Conservation (phyloP, 108 stramenopile genomes). For the Nitzschia putrida region DNA sequence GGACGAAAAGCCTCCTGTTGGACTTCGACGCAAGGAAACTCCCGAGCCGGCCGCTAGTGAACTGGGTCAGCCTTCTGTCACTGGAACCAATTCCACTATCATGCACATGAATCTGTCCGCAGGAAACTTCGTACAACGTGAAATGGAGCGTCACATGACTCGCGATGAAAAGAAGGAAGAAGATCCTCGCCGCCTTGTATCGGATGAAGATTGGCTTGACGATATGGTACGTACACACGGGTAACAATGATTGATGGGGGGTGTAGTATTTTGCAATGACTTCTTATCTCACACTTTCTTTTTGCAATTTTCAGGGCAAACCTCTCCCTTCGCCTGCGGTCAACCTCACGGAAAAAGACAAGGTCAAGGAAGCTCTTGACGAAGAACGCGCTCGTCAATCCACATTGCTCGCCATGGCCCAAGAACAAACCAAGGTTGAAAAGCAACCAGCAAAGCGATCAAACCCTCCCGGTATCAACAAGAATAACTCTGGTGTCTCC, state of each 20-base stretch:
- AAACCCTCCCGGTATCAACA: constrained; percentile 12
- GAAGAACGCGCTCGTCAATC: constrained; percentile 17
- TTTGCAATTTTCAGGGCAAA: constrained; percentile 12
- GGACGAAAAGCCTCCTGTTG: not conserved
- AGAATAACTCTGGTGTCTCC: constrained; percentile 42
- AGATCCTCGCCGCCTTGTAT: constrained; percentile 9
- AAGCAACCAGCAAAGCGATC: not conserved
- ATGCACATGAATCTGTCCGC: constrained; percentile 20
- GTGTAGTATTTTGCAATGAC: too few relatives aligned
- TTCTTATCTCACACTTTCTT: not conserved
- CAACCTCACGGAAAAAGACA: constrained; percentile 5
- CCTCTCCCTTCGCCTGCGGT: constrained; percentile 8
- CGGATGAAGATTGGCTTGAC: constrained; percentile 43
- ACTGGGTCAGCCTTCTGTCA: constrained; percentile 3
- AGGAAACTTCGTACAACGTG: constrained; percentile 12
- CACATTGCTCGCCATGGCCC: constrained; percentile 12
- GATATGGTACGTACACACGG: constrained; percentile 36
- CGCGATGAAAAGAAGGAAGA: constrained; percentile 24
- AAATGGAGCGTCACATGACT: not conserved
- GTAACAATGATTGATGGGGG: too few relatives aligned
- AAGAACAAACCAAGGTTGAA: constrained; percentile 1
- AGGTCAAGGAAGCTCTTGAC: constrained; percentile 24
- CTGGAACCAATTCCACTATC: constrained; percentile 18
- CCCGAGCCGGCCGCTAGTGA: not conserved
- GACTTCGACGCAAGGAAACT: not conserved